phyloP scores from a whole-genome alignment of 1,284 basidiomycete genomes.

The Boletus smithii region DNA sequence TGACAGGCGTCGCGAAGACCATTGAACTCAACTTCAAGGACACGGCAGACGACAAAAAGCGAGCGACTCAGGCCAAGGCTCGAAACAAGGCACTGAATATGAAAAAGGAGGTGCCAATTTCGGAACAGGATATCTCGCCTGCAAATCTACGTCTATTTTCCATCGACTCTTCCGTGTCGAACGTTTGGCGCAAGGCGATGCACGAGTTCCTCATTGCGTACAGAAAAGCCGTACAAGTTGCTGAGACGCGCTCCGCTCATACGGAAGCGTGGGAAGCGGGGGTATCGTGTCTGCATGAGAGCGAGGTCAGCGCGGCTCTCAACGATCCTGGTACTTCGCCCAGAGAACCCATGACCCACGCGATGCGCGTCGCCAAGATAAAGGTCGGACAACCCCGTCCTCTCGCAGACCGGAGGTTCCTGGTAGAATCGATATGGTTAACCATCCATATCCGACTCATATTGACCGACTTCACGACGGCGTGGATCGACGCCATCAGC shows the following conservation, averaged over 20 bases:
- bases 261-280: conserved; percentile 47
- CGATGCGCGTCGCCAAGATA: conserved; percentile 41
- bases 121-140: conserved; percentile 19
- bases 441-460: conserved; percentile 43
- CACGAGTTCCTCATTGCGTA: conserved; percentile 36
- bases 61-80: conserved; percentile 5
- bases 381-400: conserved; percentile 46
- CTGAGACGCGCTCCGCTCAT: conserved; percentile 43
- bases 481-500: conserved; percentile 22
- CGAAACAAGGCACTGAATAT: conserved; percentile 9
- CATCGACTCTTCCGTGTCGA: conserved; percentile 32
- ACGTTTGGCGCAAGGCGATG: conserved; percentile 37
- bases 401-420: conserved; percentile 44
- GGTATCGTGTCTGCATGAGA: conserved; percentile 40
- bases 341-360: conserved; percentile 37
- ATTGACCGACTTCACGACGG: conserved; percentile 34
- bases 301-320: conserved; percentile 36
- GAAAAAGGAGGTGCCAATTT: conserved; percentile 14
- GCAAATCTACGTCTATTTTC: conserved; percentile 26
- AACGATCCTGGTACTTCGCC: conserved; percentile 24
- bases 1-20: conserved; percentile 8
- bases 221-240: conserved; percentile 30
- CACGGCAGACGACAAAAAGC: conserved; percentile 8
- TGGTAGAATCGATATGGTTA: conserved; percentile 45
- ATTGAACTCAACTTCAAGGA: conserved; percentile 26